Conservation (phyloP, 2,329 filamentous ascomycete species). For the Tricladium varicosporioides region DNA sequence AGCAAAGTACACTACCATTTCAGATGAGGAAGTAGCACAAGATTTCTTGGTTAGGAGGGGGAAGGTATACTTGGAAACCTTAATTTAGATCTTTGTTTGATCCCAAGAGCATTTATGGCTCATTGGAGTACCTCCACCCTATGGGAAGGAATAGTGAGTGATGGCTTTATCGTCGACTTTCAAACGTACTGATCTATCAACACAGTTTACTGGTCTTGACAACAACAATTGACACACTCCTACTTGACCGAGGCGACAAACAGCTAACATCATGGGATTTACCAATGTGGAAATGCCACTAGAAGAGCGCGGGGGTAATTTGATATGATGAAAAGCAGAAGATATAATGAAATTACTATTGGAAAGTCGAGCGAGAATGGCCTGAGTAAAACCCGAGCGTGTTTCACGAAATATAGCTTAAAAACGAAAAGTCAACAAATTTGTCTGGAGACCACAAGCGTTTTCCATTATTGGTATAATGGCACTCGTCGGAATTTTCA, state of each 20-base stretch:
- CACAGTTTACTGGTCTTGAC: conserved; percentile 46
- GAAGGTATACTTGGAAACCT: conserved; percentile 46
- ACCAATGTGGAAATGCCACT: conserved; percentile 17
- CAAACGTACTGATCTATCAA: background rate
- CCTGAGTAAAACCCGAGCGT: conserved; percentile 36
- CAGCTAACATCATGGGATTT: conserved; percentile 5
- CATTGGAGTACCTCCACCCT: conserved; percentile 48
- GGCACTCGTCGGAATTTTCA: conserved; percentile 5
- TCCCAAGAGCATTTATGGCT: conserved; percentile 41
- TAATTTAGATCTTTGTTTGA: conserved; percentile 8
- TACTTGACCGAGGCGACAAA: conserved; percentile 37
- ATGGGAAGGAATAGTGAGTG: conserved; percentile 41
- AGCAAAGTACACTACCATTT: too few species aligned
- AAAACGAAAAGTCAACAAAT: conserved; percentile 27
- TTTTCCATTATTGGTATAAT: conserved; percentile 6
- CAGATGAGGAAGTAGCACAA: too few species aligned
- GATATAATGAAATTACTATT: conserved; percentile 38
- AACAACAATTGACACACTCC: conserved; percentile 42
- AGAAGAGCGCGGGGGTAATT: conserved; percentile 42
- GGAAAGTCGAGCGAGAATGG: conserved; percentile 38
- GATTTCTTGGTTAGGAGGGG: too few species aligned
- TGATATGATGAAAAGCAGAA: conserved; percentile 48
- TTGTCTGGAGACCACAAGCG: conserved; percentile 12
- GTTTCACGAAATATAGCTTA: conserved; percentile 42
- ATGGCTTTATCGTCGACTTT: conserved; percentile 4